Evolutionary conservation across 1,139 yeast genomes (phyloP).

Genomic region (Kodamaea arcana): DNA sequence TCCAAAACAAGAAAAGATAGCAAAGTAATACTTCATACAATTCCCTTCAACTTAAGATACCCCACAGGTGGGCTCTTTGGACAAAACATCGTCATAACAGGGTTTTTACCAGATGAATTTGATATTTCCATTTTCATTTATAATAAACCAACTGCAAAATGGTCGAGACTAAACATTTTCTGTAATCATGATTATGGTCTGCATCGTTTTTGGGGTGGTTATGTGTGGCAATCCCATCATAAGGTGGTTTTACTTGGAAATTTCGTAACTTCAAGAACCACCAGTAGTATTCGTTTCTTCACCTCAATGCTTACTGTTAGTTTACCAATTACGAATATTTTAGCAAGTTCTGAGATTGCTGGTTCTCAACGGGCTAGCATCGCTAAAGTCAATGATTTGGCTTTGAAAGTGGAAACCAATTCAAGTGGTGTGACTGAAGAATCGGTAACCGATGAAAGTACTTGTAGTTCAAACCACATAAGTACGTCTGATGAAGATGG

Average conservation of each 20-base stretch:
- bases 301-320: slow-evolving; percentile 56
- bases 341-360: slow-evolving; percentile 43
- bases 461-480: slow-evolving; percentile 11
- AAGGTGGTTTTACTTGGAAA: slow-evolving; percentile 57
- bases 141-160: slow-evolving; percentile 58
- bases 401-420: slow-evolving; percentile 3
- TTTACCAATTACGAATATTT: slow-evolving; percentile 60
- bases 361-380: slow-evolving; percentile 11
- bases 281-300: slow-evolving; percentile 57
- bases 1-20: slow-evolving; percentile 3
- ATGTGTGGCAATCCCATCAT: slow-evolving; percentile 74
- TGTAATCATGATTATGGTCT: slow-evolving; percentile 55
- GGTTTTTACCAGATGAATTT: slow-evolving; percentile 50
- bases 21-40: slow-evolving; percentile 13
- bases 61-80: slow-evolving; percentile 66
- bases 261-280: slow-evolving; percentile 41
- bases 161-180: slow-evolving; percentile 58
- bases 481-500: slow-evolving; percentile 12
- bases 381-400: not conserved
- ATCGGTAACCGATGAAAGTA: slow-evolving; percentile 14
- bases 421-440: slow-evolving; percentile 9
- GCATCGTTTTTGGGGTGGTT: slow-evolving; percentile 64
- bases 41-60: slow-evolving; percentile 42
- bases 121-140: slow-evolving; percentile 56
- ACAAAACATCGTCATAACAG: slow-evolving; percentile 56